Evolutionary conservation across 2,329 filamentous ascomycete species (phyloP), one percentile per base, ranked within the genome.

Genomic region (Onygenales sp.): DNA sequence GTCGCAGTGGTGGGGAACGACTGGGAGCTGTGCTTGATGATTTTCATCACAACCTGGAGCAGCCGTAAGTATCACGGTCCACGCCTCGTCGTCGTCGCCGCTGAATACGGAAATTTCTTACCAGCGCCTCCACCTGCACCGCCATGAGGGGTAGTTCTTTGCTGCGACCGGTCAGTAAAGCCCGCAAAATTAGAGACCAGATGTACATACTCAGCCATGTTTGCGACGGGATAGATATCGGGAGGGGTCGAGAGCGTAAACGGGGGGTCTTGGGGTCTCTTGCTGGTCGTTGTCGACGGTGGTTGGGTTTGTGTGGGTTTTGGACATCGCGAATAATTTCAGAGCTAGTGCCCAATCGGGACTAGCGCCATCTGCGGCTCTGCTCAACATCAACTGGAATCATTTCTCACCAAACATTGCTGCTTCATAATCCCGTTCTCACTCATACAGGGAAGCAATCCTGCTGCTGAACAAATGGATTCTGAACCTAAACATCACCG

Each of bases 51-150:
- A 66, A 94, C 88, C 88, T 93, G 62, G 54, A 63, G 59, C 58
- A 60, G 56, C 54, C 50, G 46, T 48, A 47, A 51, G 66, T 55
- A 27, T 68, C 21, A 31, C 17, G 4, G 17, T 44, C 35, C 39
- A 8, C 35, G 17, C 11, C 52, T 35, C 10, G 33, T 41, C n/a
- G 36, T 32, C 21, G n/a, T 39, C 21, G 58, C 54, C 27, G 49
- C 54, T 49, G 60, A 55, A 58, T 58, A 59, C 57, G 58, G 56
- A 63, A 64, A 62, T 65, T 69, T 65, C 63, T 61, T 81, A 95
- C 92, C 79, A 97, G 79, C 67, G 92, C 89, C 79, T 95, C 91
- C 69, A 97, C 86, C 78, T 95, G 89, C 66, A 96, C 89, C 73
- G 89, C 81, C 79, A 85, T 87, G 74, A 94, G 80, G 71, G 87